A percentile compares a stretch with the other conserved stretches of the same genome.
Conservation (phyloP, 2,329 filamentous ascomycete genomes). For the Akanthomyces uredinophilus region DNA sequence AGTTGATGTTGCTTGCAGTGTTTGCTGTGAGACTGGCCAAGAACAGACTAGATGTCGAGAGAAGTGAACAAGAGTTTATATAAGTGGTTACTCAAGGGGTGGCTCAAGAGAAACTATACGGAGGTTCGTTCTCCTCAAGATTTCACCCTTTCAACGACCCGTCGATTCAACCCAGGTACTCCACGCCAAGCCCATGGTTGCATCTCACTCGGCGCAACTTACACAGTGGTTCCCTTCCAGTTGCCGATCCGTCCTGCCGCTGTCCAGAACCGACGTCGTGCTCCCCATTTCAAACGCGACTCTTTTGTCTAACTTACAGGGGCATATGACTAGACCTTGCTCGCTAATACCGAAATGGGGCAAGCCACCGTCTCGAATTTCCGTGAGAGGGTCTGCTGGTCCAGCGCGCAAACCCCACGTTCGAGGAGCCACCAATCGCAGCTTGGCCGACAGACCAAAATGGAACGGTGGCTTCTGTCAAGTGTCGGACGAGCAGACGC, state of each 20-base stretch:
- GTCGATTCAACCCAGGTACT: neutral
- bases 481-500: neutral
- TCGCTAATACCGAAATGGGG: neutral
- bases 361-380: neutral
- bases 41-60: neutral
- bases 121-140: neutral
- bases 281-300: neutral
- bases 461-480: neutral
- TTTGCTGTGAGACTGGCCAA: conserved; percentile 9
- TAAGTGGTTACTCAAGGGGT: neutral
- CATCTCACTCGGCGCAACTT: neutral
- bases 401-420: neutral
- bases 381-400: neutral
- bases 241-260: neutral
- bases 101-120: no score
- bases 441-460: neutral
- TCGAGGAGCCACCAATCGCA: neutral
- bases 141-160: neutral
- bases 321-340: neutral
- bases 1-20: neutral
- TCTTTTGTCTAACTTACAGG: neutral
- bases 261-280: neutral
- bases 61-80: neutral
- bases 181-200: neutral
- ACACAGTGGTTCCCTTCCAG: neutral